These are phyloP conservation scores for Sonneratia alba DNA, from an alignment of 345 rosid genomes.

Conservation along the genomic window DNA sequence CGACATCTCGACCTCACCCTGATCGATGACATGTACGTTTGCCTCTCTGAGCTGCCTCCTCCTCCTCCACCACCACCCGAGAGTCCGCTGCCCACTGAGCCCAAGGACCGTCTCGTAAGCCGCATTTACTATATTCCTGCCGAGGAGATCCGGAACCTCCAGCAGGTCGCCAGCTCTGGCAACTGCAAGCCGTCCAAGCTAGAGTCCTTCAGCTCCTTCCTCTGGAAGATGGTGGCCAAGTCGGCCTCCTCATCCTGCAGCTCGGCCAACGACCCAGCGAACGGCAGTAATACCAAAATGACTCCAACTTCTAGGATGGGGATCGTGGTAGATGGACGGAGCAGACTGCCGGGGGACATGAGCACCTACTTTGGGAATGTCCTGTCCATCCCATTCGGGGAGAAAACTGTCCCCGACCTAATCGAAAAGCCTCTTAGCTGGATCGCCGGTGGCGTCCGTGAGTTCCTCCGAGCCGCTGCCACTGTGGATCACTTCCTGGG, in stretches of 20 bases:
- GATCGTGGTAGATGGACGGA: conserved; percentile 63
- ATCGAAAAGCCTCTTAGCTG: conserved; percentile 35
- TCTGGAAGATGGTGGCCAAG: conserved; percentile 62
- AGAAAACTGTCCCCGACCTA: conserved; percentile 26
- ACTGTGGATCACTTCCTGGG: conserved; percentile 62
- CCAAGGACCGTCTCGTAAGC: conserved; percentile 23
- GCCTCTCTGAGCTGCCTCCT: conserved; percentile 36
- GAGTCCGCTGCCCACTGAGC: background rate
- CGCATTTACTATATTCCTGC: conserved; percentile 46
- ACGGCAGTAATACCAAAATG: background rate
- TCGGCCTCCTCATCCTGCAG: conserved; percentile 3
- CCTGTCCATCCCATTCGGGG: conserved; percentile 54
- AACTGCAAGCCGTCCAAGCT: conserved; percentile 38
- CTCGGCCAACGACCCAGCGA: background rate
- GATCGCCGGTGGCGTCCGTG: conserved; percentile 48
- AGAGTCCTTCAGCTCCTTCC: conserved; percentile 52
- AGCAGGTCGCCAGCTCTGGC: conserved; percentile 27
- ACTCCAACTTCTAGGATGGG: conserved; percentile 36
- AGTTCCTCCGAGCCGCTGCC: conserved; percentile 23
- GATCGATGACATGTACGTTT: conserved; percentile 38
- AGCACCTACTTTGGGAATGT: conserved; percentile 53
- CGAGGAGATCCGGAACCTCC: conserved; percentile 28
- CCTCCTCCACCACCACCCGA: conserved; percentile 27
- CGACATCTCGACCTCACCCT: conserved; percentile 17
- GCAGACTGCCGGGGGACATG: conserved; percentile 22